These are phyloP conservation scores for Ophiostoma angusticollis DNA, from an alignment of 2,329 filamentous ascomycete genomes.

Conservation along the genomic window DNA sequence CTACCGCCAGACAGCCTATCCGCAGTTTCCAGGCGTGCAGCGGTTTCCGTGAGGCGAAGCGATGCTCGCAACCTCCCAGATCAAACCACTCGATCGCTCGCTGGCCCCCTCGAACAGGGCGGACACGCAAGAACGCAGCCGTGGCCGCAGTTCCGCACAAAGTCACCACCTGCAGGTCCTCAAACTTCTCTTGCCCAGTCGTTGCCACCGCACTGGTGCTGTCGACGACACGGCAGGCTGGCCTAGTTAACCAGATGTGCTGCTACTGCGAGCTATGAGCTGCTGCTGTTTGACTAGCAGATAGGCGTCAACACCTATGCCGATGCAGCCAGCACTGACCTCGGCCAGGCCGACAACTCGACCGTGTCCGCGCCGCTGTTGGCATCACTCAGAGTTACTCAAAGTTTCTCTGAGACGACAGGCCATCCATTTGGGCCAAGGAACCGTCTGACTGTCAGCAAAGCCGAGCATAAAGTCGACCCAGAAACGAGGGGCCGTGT, in stretches of 20 bases:
- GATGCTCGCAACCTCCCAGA: neutral
- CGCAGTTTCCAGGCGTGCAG: slow-evolving; percentile 2
- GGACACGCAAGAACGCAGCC: slow-evolving; percentile 20
- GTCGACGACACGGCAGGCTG: no score
- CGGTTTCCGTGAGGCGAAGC: neutral
- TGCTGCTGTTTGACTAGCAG: no score
- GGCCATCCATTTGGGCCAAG: slow-evolving; percentile 62
- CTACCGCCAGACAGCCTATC: slow-evolving; percentile 6
- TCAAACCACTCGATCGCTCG: neutral
- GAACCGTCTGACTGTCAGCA: slow-evolving; percentile 61
- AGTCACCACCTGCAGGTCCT: slow-evolving; percentile 21
- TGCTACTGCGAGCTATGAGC: no score
- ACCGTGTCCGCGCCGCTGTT: slow-evolving; percentile 50
- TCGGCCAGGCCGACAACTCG: slow-evolving; percentile 57
- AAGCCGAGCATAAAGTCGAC: slow-evolving; percentile 60
- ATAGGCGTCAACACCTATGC: slow-evolving; percentile 62
- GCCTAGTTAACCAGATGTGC: no score
- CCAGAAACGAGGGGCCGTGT: slow-evolving; percentile 29
- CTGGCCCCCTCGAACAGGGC: slow-evolving; percentile 15
- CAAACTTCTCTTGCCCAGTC: slow-evolving; percentile 16
- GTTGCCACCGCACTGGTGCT: slow-evolving; percentile 14
- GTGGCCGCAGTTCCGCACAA: slow-evolving; percentile 20
- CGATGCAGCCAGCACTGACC: slow-evolving; percentile 57
- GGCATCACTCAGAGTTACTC: no score
- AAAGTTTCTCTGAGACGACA: slow-evolving; percentile 47